Percentiles rank a stretch among this genome's conserved stretches.
phyloP scores from a whole-genome alignment of 1,284 basidiomycete genomes.

The Apiotrichum laibachii region DNA sequence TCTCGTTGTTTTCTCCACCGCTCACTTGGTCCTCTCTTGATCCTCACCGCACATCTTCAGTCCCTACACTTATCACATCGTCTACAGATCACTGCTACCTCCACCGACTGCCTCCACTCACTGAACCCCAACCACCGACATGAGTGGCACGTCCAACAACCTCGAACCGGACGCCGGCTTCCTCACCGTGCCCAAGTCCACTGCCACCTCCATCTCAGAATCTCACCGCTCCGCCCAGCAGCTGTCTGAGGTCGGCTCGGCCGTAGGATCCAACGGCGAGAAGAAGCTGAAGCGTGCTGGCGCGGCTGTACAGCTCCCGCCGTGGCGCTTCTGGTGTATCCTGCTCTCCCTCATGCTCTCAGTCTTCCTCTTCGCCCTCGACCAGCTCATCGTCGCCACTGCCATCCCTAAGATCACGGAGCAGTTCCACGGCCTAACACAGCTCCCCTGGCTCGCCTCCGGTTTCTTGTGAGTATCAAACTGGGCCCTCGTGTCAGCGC shows the following conservation, averaged over 20 bases:
- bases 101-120: too few relatives aligned
- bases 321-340: conserved; percentile 38
- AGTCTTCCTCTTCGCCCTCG: conserved; percentile 49
- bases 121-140: too few relatives aligned
- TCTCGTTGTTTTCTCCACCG: too few relatives aligned
- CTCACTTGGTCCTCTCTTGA: too few relatives aligned
- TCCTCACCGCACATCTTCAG: too few relatives aligned
- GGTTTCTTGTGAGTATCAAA: conserved; percentile 39
- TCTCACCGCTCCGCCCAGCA: background rate
- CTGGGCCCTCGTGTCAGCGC: background rate
- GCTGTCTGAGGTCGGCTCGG: background rate
- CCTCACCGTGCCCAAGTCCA: too few relatives aligned
- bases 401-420: conserved; percentile 50
- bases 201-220: background rate
- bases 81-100: too few relatives aligned
- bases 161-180: too few relatives aligned
- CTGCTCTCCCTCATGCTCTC: conserved; percentile 38
- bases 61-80: too few relatives aligned
- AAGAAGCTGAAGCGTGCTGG: conserved; percentile 1
- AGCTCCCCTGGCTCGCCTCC: conserved; percentile 51
- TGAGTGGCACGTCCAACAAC: too few relatives aligned
- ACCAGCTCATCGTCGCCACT: conserved; percentile 54
- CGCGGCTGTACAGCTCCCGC: background rate
- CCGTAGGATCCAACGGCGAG: background rate
- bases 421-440: conserved; percentile 51